Percentiles rank a stretch among this genome's conserved stretches.
Conservation (phyloP, 441 rosid species). For the Euphorbia celastroides region DNA sequence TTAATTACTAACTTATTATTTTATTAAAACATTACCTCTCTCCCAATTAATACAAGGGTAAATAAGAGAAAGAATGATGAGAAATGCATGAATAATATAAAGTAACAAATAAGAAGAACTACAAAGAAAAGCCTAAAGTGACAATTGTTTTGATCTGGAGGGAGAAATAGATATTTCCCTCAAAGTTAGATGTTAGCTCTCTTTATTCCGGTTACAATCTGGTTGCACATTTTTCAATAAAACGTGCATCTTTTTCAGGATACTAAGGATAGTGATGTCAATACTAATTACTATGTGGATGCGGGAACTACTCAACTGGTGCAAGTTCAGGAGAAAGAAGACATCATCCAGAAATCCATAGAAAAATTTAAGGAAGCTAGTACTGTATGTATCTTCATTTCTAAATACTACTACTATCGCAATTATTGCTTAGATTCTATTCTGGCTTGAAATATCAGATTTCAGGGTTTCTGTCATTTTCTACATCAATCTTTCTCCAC, state of each 20-base stretch:
- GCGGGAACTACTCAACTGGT: slow-evolving; percentile 42
- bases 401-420: not conserved
- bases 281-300: slow-evolving; percentile 28
- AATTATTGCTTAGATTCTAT: slow-evolving; percentile 6
- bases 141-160: too few species aligned
- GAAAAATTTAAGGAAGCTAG: slow-evolving; percentile 80
- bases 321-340: slow-evolving; percentile 56
- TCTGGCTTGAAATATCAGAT: not conserved
- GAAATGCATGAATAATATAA: too few species aligned
- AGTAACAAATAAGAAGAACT: too few species aligned
- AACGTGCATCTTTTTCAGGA: slow-evolving; percentile 34
- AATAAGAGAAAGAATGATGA: too few species aligned
- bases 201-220: slow-evolving; percentile 2
- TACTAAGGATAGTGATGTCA: slow-evolving; percentile 31
- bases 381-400: slow-evolving; percentile 48
- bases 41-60: too few species aligned
- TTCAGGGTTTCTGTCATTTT: not conserved
- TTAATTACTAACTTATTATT: too few species aligned
- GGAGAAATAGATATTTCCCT: not conserved
- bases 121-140: too few species aligned
- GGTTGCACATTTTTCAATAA: slow-evolving; percentile 15
- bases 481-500: not conserved
- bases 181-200: not conserved
- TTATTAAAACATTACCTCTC: too few species aligned
- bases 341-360: slow-evolving; percentile 66